phyloP scores from a whole-genome alignment of 2,329 filamentous ascomycete species.

The Anthostomella pinea region DNA sequence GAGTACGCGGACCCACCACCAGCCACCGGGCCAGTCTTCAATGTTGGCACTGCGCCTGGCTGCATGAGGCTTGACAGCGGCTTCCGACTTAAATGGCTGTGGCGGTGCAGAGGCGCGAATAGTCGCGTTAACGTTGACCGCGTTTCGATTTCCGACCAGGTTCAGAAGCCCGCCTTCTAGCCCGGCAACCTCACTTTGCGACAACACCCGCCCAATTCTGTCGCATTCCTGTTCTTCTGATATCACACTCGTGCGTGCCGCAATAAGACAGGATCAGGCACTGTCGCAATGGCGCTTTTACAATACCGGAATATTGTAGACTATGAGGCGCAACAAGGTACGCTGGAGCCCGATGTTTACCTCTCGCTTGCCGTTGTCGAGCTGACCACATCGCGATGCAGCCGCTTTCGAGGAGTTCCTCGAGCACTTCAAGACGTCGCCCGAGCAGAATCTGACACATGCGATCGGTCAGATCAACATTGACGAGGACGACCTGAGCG shows the following conservation, averaged over 20 bases:
- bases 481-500: conserved; percentile 79
- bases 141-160: conserved; percentile 1
- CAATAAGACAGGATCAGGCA: conserved; percentile 9
- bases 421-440: conserved; percentile 79
- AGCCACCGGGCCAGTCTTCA: too few relatives aligned
- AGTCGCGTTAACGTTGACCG: conserved; percentile 21
- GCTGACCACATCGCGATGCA: conserved; percentile 39
- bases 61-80: too few relatives aligned
- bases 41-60: too few relatives aligned
- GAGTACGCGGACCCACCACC: too few relatives aligned
- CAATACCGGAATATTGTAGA: conserved; percentile 76
- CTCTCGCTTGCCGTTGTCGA: neutral
- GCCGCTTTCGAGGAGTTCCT: conserved; percentile 87
- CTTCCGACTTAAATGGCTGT: conserved; percentile 20
- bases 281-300: conserved; percentile 72
- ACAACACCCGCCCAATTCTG: conserved; percentile 23
- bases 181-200: conserved; percentile 9
- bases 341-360: conserved; percentile 27
- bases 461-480: conserved; percentile 83
- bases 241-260: conserved; percentile 11
- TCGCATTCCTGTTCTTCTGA: conserved; percentile 23
- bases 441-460: conserved; percentile 68
- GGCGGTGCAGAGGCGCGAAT: conserved; percentile 28
- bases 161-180: conserved; percentile 13
- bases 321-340: conserved; percentile 83